Percentiles rank a stretch among this genome's conserved stretches.
Evolutionary conservation across 495 filamentous ascomycete species (phyloP).

Genomic region (Friedmanniomyces endolithicus): DNA sequence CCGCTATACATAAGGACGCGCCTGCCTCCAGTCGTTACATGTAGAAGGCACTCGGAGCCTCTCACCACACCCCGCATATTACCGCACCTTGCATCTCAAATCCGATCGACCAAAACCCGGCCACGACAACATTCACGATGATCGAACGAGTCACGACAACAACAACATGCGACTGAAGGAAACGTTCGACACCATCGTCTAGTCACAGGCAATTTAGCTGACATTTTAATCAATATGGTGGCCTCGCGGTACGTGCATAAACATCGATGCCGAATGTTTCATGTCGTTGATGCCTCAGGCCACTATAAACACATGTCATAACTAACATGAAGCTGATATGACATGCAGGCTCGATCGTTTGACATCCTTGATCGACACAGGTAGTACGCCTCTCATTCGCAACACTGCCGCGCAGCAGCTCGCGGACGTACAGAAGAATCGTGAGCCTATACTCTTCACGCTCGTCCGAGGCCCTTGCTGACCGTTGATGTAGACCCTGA

Average conservation of each 20-base stretch:
- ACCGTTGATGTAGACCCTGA: slow-evolving; percentile 48
- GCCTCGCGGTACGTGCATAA: not conserved
- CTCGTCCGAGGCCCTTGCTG: no score
- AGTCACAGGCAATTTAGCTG: not conserved
- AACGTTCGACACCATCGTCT: not conserved
- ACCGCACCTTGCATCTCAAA: no score
- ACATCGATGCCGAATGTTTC: slow-evolving; percentile 1
- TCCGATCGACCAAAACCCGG: no score
- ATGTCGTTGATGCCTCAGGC: no score
- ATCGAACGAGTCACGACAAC: no score
- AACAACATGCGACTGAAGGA: no score
- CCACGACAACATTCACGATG: no score
- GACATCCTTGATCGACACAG: slow-evolving; percentile 79
- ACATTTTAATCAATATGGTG: not conserved
- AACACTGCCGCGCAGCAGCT: slow-evolving; percentile 94
- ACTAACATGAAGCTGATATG: not conserved
- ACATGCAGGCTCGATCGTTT: slow-evolving; percentile 10
- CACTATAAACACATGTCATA: slow-evolving; percentile 1
- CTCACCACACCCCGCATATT: no score
- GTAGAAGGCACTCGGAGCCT: no score
- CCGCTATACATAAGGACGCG: no score
- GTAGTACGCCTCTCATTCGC: slow-evolving; percentile 84
- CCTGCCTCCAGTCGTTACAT: no score
- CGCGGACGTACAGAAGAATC: slow-evolving; percentile 91
- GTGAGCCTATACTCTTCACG: no score